These are phyloP conservation scores for Kwoniella mangroviensis DNA, from an alignment of 768 basidiomycete genomes.

Conservation along the genomic window DNA sequence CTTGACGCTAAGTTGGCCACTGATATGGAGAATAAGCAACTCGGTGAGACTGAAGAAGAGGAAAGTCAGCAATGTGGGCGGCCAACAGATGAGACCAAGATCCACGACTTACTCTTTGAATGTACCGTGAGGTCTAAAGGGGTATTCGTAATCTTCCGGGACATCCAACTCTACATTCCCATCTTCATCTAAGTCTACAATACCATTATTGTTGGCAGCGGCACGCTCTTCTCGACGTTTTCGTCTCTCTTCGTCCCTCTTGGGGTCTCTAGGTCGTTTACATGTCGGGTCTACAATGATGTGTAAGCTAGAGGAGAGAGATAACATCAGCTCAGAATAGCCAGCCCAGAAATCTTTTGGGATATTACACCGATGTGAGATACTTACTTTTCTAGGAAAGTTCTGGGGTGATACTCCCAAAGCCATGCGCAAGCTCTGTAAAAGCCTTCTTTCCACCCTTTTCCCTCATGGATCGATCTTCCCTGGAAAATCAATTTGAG, in stretches of 20 bases:
- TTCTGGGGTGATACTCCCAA: constrained; percentile 70
- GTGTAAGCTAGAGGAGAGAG: constrained; percentile 56
- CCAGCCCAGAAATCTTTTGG: too few relatives aligned
- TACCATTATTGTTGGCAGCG: constrained; percentile 10
- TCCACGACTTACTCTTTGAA: constrained; percentile 66
- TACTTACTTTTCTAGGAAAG: constrained; percentile 66
- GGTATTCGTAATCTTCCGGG: constrained; percentile 30
- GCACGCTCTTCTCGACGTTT: constrained; percentile 16
- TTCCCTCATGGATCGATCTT: constrained; percentile 72
- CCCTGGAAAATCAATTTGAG: constrained; percentile 71
- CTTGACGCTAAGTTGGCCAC: constrained; percentile 61
- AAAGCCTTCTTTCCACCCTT: constrained; percentile 65
- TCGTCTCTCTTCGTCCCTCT: constrained; percentile 12
- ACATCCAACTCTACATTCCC: constrained; percentile 33
- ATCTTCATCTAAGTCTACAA: constrained; percentile 28
- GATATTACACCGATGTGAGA: too few relatives aligned
- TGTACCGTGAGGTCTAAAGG: constrained; percentile 64
- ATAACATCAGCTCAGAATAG: constrained; percentile 1
- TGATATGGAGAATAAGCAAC: constrained; percentile 67
- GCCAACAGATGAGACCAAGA: not conserved
- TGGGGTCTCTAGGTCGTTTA: constrained; percentile 36
- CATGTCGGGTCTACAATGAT: constrained; percentile 64
- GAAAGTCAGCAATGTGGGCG: not conserved
- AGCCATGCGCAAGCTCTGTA: constrained; percentile 71
- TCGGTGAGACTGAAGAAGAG: constrained; percentile 62